Evolutionary conservation across 345 rosid genomes (phyloP).

Genomic region (Gossypium ekmanianum): DNA sequence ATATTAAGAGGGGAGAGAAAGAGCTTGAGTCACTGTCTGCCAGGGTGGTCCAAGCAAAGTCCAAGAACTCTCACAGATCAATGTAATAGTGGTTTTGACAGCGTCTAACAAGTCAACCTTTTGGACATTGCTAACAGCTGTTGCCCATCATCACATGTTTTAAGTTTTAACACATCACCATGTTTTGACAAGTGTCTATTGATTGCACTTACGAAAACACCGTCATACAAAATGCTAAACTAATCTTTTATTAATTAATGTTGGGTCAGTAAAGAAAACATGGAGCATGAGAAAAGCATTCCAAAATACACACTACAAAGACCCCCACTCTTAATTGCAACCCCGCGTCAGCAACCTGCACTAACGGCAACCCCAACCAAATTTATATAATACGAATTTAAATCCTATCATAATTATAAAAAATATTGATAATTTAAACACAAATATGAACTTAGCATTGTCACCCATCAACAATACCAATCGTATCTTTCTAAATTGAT

Average conservation of each 20-base stretch:
- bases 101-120: conserved; percentile 37
- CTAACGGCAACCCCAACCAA: too few relatives aligned
- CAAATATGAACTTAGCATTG: too few relatives aligned
- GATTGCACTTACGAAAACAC: neutral
- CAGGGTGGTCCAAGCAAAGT: conserved; percentile 28
- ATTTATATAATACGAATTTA: too few relatives aligned
- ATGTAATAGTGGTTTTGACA: conserved; percentile 32
- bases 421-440: too few relatives aligned
- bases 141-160: conserved; percentile 29
- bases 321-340: conserved; percentile 18
- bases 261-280: neutral
- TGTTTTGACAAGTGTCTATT: conserved; percentile 7
- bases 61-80: conserved; percentile 18
- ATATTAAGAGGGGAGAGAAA: conserved; percentile 7
- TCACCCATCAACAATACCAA: conserved; percentile 8
- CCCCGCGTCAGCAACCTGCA: conserved; percentile 15
- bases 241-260: neutral
- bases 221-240: neutral
- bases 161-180: neutral
- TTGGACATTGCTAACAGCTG: conserved; percentile 39
- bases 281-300: conserved; percentile 9
- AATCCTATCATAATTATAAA: too few relatives aligned
- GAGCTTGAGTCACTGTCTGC: conserved; percentile 26
- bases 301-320: neutral
- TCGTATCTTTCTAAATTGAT: neutral